Evolutionary conservation across 164 flowering plant genomes (phyloP).

Genomic region (Tinospora cordifolia): DNA sequence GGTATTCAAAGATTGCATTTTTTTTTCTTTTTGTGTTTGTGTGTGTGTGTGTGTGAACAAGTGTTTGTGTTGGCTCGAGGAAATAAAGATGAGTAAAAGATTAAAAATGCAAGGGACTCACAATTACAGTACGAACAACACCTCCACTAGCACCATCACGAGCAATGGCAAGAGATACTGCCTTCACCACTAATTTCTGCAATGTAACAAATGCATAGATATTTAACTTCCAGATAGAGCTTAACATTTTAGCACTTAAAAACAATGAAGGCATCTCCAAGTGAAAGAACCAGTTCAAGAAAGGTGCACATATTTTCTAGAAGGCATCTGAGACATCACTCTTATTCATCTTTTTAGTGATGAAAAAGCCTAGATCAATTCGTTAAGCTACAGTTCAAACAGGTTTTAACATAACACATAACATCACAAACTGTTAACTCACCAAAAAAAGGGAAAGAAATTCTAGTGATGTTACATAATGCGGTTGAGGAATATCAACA

Average conservation of each 20-base stretch:
- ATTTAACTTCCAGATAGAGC: not conserved
- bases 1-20: not conserved
- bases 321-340: not conserved
- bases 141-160: conserved; percentile 99
- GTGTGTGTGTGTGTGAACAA: no score
- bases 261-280: not conserved
- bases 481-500: not conserved
- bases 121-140: conserved; percentile 91
- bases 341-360: not conserved
- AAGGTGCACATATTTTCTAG: conserved; percentile 2
- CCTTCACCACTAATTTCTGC: conserved; percentile 90
- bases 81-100: not conserved
- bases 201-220: not conserved
- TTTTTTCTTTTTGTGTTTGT: no score
- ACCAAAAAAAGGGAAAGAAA: not conserved
- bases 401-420: not conserved
- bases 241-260: not conserved
- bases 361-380: not conserved
- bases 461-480: no score
- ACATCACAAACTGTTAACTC: not conserved
- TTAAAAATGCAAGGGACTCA: conserved; percentile 28
- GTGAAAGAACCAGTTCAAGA: not conserved
- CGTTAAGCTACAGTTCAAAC: not conserved
- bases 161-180: conserved; percentile 98
- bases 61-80: not conserved